Base-by-base conservation (phyloP, 495 filamentous ascomycete species). In the Xylaria bambusicola region DNA sequence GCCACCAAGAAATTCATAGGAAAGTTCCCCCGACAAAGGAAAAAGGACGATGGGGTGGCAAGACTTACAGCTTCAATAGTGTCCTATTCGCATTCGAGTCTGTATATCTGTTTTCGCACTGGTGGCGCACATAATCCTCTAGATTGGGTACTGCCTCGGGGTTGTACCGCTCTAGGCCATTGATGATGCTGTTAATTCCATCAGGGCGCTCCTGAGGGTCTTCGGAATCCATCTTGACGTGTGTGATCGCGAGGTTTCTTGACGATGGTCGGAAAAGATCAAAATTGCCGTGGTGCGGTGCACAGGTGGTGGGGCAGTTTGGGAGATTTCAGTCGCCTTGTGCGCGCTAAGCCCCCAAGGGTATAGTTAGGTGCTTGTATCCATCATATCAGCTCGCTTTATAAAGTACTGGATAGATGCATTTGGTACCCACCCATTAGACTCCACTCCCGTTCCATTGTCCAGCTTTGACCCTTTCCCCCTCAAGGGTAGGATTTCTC, bases 71-170 rank as follows among this genome's bases (percentile, higher is more conserved):
- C 80, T 99, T 99, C 75, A 99, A 74, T 60, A 99, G 77, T 17
- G 95, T 94, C 71, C 97, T 75, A 76, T 98, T 98, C 64, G 95
- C 92, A 74, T 97, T 96, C 78, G 86, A 91, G 78, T 99, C 95
- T 74, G 92, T 93, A 55, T 89, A 91, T 75, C 88, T 84, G 74
- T 90, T 86, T 76, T 98, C 95, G 80, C 95, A 99, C 80, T 99
- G 95, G 73, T 91, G 87, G 64, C 82, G 80, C 38, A 99, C 88
- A 72, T 99, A 98, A 70, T 93, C 90, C 80, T 98, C 93, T 81
- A 99, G 93, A 53, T 93, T 82, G 33, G 83, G 82, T 50, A 94
- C 96, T 21, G 93, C 96, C 76, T 99, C 94, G 41, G 95, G 95
- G 76, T 99, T 99, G 80, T 99, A 99, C 62, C 95, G 83, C 78